Percentiles rank a stretch among this genome's conserved stretches.
Conservation (phyloP, 1,139 yeast genomes). For the Kluyveromyces marxianus region DNA sequence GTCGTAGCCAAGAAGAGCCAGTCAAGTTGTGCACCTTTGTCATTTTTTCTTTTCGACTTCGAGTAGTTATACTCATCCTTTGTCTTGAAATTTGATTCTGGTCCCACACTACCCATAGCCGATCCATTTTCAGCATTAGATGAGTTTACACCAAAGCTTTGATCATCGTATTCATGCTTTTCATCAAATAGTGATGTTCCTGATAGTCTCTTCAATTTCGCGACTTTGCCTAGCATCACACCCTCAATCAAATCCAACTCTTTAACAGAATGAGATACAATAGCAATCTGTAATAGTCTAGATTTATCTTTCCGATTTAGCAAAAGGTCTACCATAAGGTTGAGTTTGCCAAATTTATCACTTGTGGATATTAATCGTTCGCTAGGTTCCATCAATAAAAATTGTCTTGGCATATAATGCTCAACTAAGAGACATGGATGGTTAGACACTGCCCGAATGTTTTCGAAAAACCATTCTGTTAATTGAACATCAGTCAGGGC, state of each 20-base stretch:
- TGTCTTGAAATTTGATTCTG: conserved; percentile 32
- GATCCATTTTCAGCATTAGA: conserved; percentile 6
- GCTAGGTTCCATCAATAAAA: conserved; percentile 56
- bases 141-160: not conserved
- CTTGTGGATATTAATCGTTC: conserved; percentile 46
- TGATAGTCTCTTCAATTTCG: conserved; percentile 52
- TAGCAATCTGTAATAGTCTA: conserved; percentile 31
- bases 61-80: conserved; percentile 36
- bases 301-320: conserved; percentile 12
- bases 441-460: conserved; percentile 43
- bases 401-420: conserved; percentile 65
- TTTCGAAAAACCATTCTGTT: conserved; percentile 41
- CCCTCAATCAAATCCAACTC: conserved; percentile 70
- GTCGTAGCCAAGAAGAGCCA: conserved; percentile 38
- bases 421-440: conserved; percentile 68
- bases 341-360: conserved; percentile 51
- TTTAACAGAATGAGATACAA: conserved; percentile 56
- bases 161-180: conserved; percentile 13
- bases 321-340: conserved; percentile 39
- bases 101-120: conserved; percentile 31
- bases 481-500: conserved; percentile 28
- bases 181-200: conserved; percentile 50
- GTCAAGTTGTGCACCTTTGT: conserved; percentile 11
- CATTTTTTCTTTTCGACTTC: conserved; percentile 17
- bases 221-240: conserved; percentile 50